Evolutionary conservation across 768 basidiomycete genomes (phyloP).

Genomic region (Coprinellus aureogranulatus): DNA sequence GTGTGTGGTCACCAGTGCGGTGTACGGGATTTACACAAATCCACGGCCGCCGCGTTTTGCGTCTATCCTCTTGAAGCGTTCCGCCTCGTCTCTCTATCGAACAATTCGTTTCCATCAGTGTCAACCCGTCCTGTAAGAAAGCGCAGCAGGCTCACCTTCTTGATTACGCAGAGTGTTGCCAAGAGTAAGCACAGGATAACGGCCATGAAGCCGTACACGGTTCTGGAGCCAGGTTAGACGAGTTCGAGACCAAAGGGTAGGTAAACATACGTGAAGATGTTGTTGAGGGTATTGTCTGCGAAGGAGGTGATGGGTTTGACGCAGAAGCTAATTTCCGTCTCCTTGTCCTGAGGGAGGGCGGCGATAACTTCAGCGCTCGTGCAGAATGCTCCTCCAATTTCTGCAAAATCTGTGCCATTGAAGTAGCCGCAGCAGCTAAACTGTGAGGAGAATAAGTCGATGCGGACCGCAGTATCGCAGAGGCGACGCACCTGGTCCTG

Average conservation of each 20-base stretch:
- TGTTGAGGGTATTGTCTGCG: slow-evolving; percentile 73
- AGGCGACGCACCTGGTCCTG: slow-evolving; percentile 65
- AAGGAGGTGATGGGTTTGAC: slow-evolving; percentile 64
- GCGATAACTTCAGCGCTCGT: slow-evolving; percentile 39
- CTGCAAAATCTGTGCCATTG: slow-evolving; percentile 56
- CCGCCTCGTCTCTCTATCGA: slow-evolving; percentile 38
- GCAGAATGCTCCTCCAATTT: slow-evolving; percentile 65
- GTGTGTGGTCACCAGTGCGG: neutral
- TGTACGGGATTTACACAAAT: slow-evolving; percentile 56
- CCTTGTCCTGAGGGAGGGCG: slow-evolving; percentile 26
- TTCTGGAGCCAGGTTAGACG: slow-evolving; percentile 30
- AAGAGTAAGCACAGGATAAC: slow-evolving; percentile 73
- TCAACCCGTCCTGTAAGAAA: slow-evolving; percentile 3
- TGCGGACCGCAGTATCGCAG: neutral
- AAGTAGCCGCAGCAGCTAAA: slow-evolving; percentile 87
- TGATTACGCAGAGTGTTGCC: slow-evolving; percentile 83
- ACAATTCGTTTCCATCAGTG: slow-evolving; percentile 56
- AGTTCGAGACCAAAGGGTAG: neutral
- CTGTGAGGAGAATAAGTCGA: slow-evolving; percentile 34
- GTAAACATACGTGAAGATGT: slow-evolving; percentile 76
- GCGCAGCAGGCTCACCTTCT: slow-evolving; percentile 47
- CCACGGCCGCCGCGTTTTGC: slow-evolving; percentile 83
- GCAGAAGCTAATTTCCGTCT: slow-evolving; percentile 57
- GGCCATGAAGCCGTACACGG: slow-evolving; percentile 81
- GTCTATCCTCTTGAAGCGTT: slow-evolving; percentile 87